Percentiles rank a stretch among this genome's conserved stretches.
Conservation (phyloP, 1,139 yeast genomes). For the Kurtzmaniella quercitrusa region DNA sequence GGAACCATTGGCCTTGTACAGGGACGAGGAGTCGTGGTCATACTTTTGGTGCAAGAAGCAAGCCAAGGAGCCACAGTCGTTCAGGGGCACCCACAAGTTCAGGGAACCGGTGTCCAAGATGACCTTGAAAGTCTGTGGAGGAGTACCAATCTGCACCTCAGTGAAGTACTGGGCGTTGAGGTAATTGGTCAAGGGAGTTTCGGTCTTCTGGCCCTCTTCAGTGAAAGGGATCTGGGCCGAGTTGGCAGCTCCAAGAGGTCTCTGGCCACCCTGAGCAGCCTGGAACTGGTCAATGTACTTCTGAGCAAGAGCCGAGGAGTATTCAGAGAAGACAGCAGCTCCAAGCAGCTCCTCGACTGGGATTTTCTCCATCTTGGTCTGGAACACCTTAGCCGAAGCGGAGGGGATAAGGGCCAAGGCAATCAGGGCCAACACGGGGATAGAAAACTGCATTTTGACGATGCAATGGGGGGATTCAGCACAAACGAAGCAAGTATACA, state of each 20-base stretch:
- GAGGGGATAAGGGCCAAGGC: slow-evolving; percentile 49
- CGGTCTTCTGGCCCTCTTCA: slow-evolving; percentile 12
- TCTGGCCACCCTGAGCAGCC: slow-evolving; percentile 26
- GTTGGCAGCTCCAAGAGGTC: slow-evolving; percentile 18
- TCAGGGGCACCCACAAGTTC: slow-evolving; percentile 92
- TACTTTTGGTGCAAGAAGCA: slow-evolving; percentile 90
- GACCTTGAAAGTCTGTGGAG: slow-evolving; percentile 87
- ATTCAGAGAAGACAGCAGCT: slow-evolving; percentile 57
- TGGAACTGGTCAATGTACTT: slow-evolving; percentile 63
- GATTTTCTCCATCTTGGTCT: slow-evolving; percentile 60
- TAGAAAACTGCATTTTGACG: slow-evolving; percentile 26
- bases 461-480: background rate
- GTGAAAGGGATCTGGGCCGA: slow-evolving; percentile 48
- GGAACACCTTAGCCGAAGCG: slow-evolving; percentile 57
- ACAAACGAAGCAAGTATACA: background rate
- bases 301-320: slow-evolving; percentile 64
- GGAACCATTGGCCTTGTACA: slow-evolving; percentile 83
- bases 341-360: slow-evolving; percentile 59
- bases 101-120: slow-evolving; percentile 94
- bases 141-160: slow-evolving; percentile 86
- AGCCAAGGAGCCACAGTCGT: slow-evolving; percentile 87
- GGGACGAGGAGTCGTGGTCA: slow-evolving; percentile 72
- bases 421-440: slow-evolving; percentile 39
- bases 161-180: slow-evolving; percentile 93
- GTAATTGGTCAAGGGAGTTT: slow-evolving; percentile 85